Conservation (phyloP, 148 eudicot species). For the Linanthus parryae region DNA sequence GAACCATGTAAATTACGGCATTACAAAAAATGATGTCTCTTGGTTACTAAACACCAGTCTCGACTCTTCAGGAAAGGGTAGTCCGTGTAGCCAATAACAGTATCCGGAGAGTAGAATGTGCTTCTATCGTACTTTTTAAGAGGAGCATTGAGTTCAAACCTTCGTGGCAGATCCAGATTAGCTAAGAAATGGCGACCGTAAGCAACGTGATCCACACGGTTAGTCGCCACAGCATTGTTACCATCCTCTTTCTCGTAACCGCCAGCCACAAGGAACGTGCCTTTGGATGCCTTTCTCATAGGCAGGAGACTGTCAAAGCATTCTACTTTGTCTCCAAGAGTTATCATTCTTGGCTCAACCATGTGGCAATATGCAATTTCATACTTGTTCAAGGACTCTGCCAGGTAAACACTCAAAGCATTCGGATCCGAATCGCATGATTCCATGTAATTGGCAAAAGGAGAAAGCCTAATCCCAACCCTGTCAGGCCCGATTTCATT, state of each 20-base stretch:
- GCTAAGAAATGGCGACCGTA: slow-evolving; percentile 32
- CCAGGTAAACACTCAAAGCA: slow-evolving; percentile 31
- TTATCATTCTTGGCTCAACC: slow-evolving; percentile 28
- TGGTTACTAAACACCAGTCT: slow-evolving; percentile 9
- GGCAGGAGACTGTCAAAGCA: slow-evolving; percentile 15
- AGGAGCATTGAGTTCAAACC: slow-evolving; percentile 30
- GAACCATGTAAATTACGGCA: too few relatives aligned
- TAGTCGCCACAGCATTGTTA: too few relatives aligned
- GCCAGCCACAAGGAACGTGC: too few relatives aligned
- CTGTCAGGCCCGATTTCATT: too few relatives aligned
- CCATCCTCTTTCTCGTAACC: too few relatives aligned
- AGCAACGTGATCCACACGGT: slow-evolving; percentile 22
- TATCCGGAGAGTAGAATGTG: slow-evolving; percentile 32
- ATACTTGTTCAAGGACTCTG: slow-evolving; percentile 17
- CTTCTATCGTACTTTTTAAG: slow-evolving; percentile 27
- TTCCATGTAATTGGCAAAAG: slow-evolving; percentile 26
- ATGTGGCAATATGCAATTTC: slow-evolving; percentile 21
- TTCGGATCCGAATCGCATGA: slow-evolving; percentile 31
- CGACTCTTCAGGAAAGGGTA: slow-evolving; percentile 42
- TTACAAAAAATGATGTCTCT: too few relatives aligned
- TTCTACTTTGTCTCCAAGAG: slow-evolving; percentile 12
- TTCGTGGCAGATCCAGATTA: slow-evolving; percentile 29
- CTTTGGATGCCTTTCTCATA: too few relatives aligned
- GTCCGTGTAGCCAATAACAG: slow-evolving; percentile 45
- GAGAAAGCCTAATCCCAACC: too few relatives aligned